Evolutionary conservation across 2,329 filamentous ascomycete species (phyloP).

Genomic region (Nothomitra cinnamomea): DNA sequence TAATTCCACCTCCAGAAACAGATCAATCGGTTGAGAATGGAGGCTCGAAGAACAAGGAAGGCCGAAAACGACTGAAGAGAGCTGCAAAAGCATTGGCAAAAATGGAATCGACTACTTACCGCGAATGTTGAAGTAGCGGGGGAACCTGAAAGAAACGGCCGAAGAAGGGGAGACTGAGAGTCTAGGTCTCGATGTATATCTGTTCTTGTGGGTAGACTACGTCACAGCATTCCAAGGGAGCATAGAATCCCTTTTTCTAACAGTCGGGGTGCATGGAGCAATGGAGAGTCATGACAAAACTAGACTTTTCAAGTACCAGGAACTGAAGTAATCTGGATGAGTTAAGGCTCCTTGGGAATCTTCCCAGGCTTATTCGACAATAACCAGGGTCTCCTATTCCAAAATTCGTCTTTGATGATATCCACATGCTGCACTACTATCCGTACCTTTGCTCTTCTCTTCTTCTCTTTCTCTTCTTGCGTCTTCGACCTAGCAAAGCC

Average conservation of each 20-base stretch:
- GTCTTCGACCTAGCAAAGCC: slow-evolving; percentile 45
- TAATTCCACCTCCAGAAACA: no score
- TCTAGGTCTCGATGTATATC: no score
- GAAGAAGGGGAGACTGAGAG: neutral
- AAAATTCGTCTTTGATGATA: slow-evolving; percentile 91
- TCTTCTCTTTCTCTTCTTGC: slow-evolving; percentile 70
- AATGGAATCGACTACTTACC: no score
- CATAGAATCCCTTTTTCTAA: no score
- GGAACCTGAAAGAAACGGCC: neutral
- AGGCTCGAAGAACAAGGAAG: no score
- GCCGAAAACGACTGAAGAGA: no score
- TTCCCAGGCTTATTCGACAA: slow-evolving; percentile 57
- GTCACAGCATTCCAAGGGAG: neutral
- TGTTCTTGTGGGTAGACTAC: no score
- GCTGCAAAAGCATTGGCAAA: no score
- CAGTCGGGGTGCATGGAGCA: no score
- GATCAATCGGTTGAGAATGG: no score
- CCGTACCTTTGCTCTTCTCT: slow-evolving; percentile 60
- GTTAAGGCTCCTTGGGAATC: slow-evolving; percentile 40
- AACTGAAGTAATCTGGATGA: neutral
- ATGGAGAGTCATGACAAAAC: neutral
- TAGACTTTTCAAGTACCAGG: neutral
- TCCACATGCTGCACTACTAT: slow-evolving; percentile 77
- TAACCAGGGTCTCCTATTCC: slow-evolving; percentile 74
- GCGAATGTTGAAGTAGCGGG: no score